Conservation (phyloP, 192 early-diverging fungal species). For the Backusella psychrophila region DNA sequence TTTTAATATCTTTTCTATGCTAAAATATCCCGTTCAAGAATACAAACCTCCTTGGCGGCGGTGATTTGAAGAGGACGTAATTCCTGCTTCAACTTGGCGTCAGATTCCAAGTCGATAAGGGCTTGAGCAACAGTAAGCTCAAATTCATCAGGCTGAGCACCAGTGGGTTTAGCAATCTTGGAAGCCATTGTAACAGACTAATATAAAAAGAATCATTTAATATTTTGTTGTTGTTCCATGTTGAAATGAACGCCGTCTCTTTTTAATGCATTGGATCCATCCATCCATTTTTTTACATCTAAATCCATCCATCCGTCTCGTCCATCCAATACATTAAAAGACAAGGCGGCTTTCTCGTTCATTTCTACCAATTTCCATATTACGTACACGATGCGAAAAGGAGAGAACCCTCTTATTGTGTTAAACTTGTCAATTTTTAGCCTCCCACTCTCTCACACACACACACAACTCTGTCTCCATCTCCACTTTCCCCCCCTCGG, state of each 20-base stretch:
- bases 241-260: neutral
- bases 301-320: conserved; percentile 3
- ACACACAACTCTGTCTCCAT: neutral
- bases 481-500: no score
- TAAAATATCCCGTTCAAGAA: neutral
- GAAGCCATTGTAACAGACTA: conserved; percentile 32
- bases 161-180: conserved; percentile 36
- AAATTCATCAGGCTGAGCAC: conserved; percentile 63
- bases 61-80: conserved; percentile 93
- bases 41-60: conserved; percentile 87
- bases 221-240: neutral
- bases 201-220: neutral
- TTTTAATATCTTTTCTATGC: neutral
- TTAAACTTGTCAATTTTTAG: neutral
- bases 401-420: conserved; percentile 4
- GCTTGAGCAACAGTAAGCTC: conserved; percentile 95
- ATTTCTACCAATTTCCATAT: neutral
- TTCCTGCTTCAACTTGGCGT: conserved; percentile 96
- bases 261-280: conserved; percentile 11
- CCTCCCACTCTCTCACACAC: neutral
- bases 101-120: conserved; percentile 94
- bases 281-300: conserved; percentile 13
- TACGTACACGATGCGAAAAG: conserved; percentile 16
- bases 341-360: neutral
- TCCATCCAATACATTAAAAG: no score